Evolutionary conservation across 371 early-diverging fungal genomes (phyloP), one percentile per base, ranked within the genome.

Genomic region (Mortierella sp.): DNA sequence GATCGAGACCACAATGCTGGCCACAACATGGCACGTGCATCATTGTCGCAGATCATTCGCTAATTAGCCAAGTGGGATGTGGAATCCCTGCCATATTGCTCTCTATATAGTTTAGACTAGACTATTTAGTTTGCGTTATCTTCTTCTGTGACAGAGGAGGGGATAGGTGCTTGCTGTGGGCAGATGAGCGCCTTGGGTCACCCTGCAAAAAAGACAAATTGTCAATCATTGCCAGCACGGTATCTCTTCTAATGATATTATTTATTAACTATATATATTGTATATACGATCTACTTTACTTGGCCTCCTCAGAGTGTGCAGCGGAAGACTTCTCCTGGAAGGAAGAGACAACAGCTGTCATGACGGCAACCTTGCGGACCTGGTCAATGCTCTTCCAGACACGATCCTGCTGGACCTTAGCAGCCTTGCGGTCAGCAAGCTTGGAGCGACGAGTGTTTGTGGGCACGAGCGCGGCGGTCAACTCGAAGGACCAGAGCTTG

Each of bases 391-490:
- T 84, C 22, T 24, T 16, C 66, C 63, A 62, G 33, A 85, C 77
- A 10, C 76, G 82, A 5, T 72, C 83, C 60, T 86, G 80, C 53
- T 87, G 77, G 24, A 71, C 55, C 22, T 69, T 66, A 63, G 87
- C 83, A 52, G 81, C 86, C 74, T 85, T 81, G 71, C 89, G 88
- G 15, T 71, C 66, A 21, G 83, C 84, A 68, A 94, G 82, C 80
- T 92, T 93, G 9, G 75, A 75, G 40, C 85, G 84, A 60, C 93
- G 92, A 7, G 81, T 68, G 19, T 85, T 84, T 0, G 94, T 89
- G 13, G 96, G 96, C 82, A 88, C 90, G 40, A 95, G 68, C 58
- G 69, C 88, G 58, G 93, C 94, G 6, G 94, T 94, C 67, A 91
- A 69, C 84, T 92, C 92, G 75, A 91, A 92, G 45, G 87, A 87